Conservation (phyloP, 768 basidiomycete species). For the Symmetrospora coprosmae region DNA sequence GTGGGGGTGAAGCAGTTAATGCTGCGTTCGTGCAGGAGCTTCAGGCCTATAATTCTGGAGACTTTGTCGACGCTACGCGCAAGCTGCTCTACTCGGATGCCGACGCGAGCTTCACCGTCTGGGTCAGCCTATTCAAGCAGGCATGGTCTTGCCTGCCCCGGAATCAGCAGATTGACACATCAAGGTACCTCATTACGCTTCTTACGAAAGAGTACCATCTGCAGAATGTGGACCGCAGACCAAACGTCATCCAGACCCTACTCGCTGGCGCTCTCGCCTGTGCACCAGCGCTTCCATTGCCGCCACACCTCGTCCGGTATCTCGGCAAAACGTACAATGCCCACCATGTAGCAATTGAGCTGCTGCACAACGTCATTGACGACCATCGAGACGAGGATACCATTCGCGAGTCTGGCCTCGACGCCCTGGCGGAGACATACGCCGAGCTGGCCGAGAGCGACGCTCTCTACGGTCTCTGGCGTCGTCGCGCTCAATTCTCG, state of each 20-base stretch:
- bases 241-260: slow-evolving; percentile 82
- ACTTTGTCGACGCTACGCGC: slow-evolving; percentile 61
- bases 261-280: slow-evolving; percentile 74
- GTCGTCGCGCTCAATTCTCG: slow-evolving; percentile 67
- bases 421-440: slow-evolving; percentile 86
- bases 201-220: slow-evolving; percentile 87
- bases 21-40: slow-evolving; percentile 22
- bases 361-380: slow-evolving; percentile 67
- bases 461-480: slow-evolving; percentile 90
- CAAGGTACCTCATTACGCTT: slow-evolving; percentile 73
- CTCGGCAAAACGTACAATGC: slow-evolving; percentile 88
- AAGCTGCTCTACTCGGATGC: slow-evolving; percentile 69
- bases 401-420: slow-evolving; percentile 67
- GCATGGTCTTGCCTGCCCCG: slow-evolving; percentile 73
- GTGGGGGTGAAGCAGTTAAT: slow-evolving; percentile 37
- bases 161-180: slow-evolving; percentile 74
- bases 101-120: slow-evolving; percentile 60
- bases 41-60: slow-evolving; percentile 34
- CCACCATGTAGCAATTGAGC: slow-evolving; percentile 83
- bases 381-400: slow-evolving; percentile 54
- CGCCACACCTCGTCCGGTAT: slow-evolving; percentile 89
- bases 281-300: slow-evolving; percentile 69
- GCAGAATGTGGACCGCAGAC: slow-evolving; percentile 71
- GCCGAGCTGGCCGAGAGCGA: slow-evolving; percentile 93
- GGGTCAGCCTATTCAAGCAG: slow-evolving; percentile 74